Evolutionary conservation across 441 rosid species (phyloP).

Genomic region (Heliophila coronopifolia): DNA sequence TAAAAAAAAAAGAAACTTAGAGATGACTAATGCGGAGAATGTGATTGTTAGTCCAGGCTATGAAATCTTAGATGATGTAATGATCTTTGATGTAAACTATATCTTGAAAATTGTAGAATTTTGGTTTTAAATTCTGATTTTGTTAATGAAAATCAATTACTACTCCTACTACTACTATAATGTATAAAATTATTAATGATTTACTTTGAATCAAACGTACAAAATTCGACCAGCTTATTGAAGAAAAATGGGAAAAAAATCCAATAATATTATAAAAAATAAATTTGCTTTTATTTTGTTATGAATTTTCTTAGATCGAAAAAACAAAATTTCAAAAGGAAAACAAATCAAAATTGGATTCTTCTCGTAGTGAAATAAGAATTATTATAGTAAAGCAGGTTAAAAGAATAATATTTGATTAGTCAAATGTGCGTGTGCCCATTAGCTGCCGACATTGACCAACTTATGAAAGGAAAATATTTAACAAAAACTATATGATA

Average conservation of each 20-base stretch:
- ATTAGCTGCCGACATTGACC: constrained; percentile 27
- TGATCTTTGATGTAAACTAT: constrained; percentile 19
- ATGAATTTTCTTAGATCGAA: background rate
- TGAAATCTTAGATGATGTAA: constrained; percentile 8
- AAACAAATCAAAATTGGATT: constrained; percentile 16
- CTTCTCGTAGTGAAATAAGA: background rate
- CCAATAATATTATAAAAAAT: too few species aligned
- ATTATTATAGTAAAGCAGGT: background rate
- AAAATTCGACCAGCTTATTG: too few species aligned
- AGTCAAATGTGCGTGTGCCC: constrained; percentile 20
- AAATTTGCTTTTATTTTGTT: background rate
- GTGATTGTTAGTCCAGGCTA: constrained; percentile 2
- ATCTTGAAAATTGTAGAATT: constrained; percentile 24
- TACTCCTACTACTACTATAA: too few species aligned
- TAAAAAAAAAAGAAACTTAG: too few species aligned
- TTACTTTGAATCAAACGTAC: too few species aligned
- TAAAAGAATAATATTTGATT: background rate
- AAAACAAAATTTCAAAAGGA: background rate
- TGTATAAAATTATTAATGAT: too few species aligned
- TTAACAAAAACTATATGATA: too few species aligned
- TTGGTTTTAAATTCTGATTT: background rate
- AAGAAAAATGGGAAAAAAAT: too few species aligned
- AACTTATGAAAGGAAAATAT: too few species aligned
- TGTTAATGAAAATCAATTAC: constrained; percentile 2
- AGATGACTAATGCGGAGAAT: background rate